Conservation (phyloP, 2,329 filamentous ascomycete genomes). For the Xylaria polymorpha region DNA sequence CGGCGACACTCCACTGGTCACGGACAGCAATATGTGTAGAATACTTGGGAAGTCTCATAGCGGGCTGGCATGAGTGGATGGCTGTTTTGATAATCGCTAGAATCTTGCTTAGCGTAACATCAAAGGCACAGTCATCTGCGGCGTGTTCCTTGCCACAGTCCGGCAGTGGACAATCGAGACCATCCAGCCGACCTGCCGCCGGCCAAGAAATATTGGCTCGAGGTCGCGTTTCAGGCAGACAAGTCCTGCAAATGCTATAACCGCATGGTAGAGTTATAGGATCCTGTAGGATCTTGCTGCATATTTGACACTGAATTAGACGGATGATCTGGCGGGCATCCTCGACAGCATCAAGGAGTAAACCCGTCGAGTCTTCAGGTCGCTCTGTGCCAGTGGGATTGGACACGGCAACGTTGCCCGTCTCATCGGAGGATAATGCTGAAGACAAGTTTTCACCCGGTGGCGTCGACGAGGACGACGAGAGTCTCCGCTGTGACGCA, state of each 20-base stretch:
- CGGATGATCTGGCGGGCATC: constrained; percentile 74
- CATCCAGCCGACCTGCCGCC: constrained; percentile 72
- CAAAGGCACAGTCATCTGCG: constrained; percentile 77
- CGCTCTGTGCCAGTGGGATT: constrained; percentile 41
- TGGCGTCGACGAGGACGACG: constrained; percentile 39
- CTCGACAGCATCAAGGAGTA: constrained; percentile 60
- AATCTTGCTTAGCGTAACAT: constrained; percentile 81
- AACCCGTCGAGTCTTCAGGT: constrained; percentile 37
- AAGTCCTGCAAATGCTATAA: constrained; percentile 78
- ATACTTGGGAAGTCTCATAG: constrained; percentile 51
- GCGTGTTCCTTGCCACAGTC: constrained; percentile 79
- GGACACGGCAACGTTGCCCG: constrained; percentile 34
- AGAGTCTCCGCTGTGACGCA: constrained; percentile 23
- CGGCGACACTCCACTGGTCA: constrained; percentile 56
- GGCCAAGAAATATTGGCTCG: constrained; percentile 83
- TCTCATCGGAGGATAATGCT: constrained; percentile 35
- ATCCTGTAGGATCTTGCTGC: constrained; percentile 73
- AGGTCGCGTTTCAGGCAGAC: constrained; percentile 74
- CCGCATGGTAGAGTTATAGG: constrained; percentile 87
- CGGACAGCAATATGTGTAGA: constrained; percentile 54
- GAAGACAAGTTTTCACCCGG: constrained; percentile 38
- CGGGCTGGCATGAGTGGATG: constrained; percentile 57
- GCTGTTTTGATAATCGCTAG: constrained; percentile 68
- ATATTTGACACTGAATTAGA: constrained; percentile 81
- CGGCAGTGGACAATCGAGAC: constrained; percentile 78